Evolutionary conservation across 140 eudicot species (phyloP), one percentile per base, ranked within the genome.

Genomic region (Oenanthe javanica): DNA sequence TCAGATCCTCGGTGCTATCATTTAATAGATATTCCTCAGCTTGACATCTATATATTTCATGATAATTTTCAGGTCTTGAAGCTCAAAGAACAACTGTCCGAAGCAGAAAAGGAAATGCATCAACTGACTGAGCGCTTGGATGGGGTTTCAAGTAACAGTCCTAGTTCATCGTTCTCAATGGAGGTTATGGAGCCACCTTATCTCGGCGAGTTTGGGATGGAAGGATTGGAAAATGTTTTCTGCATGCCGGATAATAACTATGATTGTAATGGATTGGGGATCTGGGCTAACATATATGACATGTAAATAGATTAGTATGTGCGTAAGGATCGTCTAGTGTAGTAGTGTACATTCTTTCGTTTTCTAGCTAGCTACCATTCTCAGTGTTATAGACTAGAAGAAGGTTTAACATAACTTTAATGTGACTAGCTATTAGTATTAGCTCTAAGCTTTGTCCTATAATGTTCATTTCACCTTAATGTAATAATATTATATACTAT

Each of bases 121-220:
- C 83, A 79, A 85, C 86, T 92, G 43, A 70, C 71, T 48, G 93
- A 92, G 81, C 76, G 89, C 15, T 79, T 87, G 0, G 96, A 88
- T 48, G 94, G 90, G 70, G 81, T 81, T 47, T 87, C 93, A 9
- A 90, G 91, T 84, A 94, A 90, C 83, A 91, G 97, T 83, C 92
- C 98, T 2, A 86, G 93, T 79, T 89, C 97, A 38, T 90, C 97
- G 0, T 83, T 91, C 74, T 91, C 98, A 0, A 85, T 91, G 90
- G 98, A 91, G 66, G 90, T 88, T 16, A 85, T 87, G 88, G 96
- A 87, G 72, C 90, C 96, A 46, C 87, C 89, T 31, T 87, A 85
- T 70, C 88, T 92, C 36, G 94, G 97, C 52, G 94, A 85, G 75
- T 89, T 92, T 83, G 95, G 91, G 36, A 92, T 90, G 90, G 96